These are phyloP conservation scores for Calocera viscosa DNA, from an alignment of 768 basidiomycete genomes.

Conservation along the genomic window DNA sequence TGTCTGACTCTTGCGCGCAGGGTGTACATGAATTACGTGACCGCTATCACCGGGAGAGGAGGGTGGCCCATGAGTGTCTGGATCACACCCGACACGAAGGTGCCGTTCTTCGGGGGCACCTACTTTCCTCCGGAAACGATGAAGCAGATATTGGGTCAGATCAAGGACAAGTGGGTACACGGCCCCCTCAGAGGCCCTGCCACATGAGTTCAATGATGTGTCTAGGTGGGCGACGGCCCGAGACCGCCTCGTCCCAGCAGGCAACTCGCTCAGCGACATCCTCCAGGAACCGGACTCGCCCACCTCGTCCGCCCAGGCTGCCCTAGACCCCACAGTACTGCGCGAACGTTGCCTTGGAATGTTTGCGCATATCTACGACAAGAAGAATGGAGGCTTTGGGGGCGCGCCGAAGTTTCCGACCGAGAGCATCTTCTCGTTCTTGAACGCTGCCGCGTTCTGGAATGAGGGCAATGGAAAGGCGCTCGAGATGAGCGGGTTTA, in stretches of 20 bases:
- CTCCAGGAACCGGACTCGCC: constrained; percentile 12
- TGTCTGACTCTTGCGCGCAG: constrained; percentile 12
- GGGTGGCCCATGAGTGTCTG: constrained; percentile 28
- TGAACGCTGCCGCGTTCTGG: neutral
- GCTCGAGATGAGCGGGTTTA: constrained; percentile 8
- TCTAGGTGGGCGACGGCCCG: neutral
- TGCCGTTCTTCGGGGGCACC: constrained; percentile 14
- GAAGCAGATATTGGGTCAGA: constrained; percentile 11
- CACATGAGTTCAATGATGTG: neutral
- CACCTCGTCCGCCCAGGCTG: constrained; percentile 15
- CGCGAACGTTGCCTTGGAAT: neutral
- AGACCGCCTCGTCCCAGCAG: neutral
- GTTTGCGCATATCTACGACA: constrained; percentile 22
- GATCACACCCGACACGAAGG: constrained; percentile 11
- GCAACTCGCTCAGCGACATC: neutral
- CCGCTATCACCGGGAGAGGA: constrained; percentile 25
- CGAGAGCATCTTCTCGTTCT: constrained; percentile 11
- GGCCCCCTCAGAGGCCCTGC: constrained; percentile 10
- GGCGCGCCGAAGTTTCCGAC: constrained; percentile 32
- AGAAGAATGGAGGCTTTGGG: constrained; percentile 29
- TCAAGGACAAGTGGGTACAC: constrained; percentile 14
- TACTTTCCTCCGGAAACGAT: neutral
- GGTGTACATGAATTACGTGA: constrained; percentile 35
- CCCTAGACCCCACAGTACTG: constrained; percentile 10
- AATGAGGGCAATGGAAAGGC: neutral